Evolutionary conservation across 257 asterid species (phyloP), one percentile per base, ranked within the genome.

Genomic region (Salvia miltiorrhiza): DNA sequence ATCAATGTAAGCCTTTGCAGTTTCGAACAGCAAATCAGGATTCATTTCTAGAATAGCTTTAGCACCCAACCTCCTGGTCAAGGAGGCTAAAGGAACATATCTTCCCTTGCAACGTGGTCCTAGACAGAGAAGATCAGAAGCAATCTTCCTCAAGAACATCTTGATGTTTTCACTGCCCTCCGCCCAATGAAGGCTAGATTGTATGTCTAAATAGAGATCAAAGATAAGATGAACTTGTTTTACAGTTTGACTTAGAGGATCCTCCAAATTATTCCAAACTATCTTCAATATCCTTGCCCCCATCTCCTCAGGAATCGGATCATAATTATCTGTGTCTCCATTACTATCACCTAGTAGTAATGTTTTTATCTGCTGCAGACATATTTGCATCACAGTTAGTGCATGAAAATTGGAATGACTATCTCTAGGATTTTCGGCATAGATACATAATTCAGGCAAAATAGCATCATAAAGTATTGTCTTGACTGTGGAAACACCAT

Each of bases 21-120:
- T 86, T 77, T 90, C 99, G 21, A 75, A 81, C 52, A 90, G 77
- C 83, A 93, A 79, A 74, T 84, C 75, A 7, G 95, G 91, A 48
- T 81, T 82, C 96, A 90, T 87, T 48, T 71, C 78, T 56, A 90
- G 79, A 63, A 93, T 81, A 59, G 87, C 73, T 77, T 80, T 89
- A 30, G 96, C 96, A 23, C 97, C 96, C 76, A 93, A 67, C 82
- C 97, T 86, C 85, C 82, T 83, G n/a, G 90, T 90, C 57, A 93
- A 87, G 68, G 96, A 86, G 23, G 93, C 95, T 70, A 88, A 79
- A 62, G 97, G 99, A 57, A 85, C 71, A 75, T 88, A 93, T 74
- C 97, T 86, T 57, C 99, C 99, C 86, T 93, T 93, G 83, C 96
- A 90, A 53, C 97, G 95, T 53, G 96, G 90, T 62, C 97, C 99